Conservation (phyloP, 2,329 filamentous ascomycete genomes). For the Rhexocercosporidium sp. region DNA sequence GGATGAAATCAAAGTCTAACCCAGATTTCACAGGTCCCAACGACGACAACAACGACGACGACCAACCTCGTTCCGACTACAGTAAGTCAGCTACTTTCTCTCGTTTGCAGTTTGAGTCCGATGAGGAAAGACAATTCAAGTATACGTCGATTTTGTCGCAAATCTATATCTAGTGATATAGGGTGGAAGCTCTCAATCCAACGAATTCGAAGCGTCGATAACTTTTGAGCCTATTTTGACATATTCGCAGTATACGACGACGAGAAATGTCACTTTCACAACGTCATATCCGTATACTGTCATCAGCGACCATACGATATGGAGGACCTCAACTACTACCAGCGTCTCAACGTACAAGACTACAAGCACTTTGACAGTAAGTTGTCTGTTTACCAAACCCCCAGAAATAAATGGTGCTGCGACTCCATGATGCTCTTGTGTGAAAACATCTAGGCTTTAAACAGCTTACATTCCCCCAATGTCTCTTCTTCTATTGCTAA, state of each 20-base stretch:
- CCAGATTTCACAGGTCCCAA: background rate
- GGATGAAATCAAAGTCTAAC: background rate
- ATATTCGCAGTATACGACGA: slow-evolving; percentile 17
- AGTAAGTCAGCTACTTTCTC: background rate
- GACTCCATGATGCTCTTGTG: background rate
- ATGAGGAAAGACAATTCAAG: background rate
- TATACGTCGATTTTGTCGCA: no score
- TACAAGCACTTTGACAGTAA: background rate
- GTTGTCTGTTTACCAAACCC: background rate
- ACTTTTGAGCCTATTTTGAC: background rate
- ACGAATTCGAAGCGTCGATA: background rate
- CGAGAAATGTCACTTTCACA: slow-evolving; percentile 18
- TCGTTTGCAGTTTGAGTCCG: background rate
- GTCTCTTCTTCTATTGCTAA: background rate
- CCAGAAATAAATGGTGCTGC: background rate
- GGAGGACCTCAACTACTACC: background rate
- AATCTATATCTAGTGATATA: no score
- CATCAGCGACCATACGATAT: slow-evolving; percentile 6
- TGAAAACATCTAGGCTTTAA: background rate
- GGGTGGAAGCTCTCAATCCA: no score
- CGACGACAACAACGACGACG: slow-evolving; percentile 14
- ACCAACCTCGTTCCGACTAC: slow-evolving; percentile 12
- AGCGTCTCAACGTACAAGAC: background rate
- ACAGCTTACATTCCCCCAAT: no score
- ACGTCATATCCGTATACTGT: slow-evolving; percentile 19